Evolutionary conservation across 2,329 filamentous ascomycete species (phyloP).

Genomic region (Nemania bipapillata): DNA sequence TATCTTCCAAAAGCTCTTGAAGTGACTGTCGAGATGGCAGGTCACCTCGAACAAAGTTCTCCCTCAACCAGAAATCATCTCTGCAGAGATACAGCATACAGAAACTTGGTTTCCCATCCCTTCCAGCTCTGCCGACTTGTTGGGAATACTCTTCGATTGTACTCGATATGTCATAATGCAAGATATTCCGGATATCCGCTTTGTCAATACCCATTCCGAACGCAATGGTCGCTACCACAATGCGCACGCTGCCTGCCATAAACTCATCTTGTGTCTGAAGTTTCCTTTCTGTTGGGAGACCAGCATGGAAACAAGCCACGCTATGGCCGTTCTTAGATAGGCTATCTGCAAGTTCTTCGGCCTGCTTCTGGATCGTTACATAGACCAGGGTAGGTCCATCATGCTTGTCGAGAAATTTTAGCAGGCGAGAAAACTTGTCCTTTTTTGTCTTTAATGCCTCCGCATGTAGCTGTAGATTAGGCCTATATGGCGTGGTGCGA

Average conservation of each 20-base stretch:
- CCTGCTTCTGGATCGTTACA: constrained; percentile 67
- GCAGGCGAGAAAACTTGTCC: constrained; percentile 59
- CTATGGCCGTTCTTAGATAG: constrained; percentile 55
- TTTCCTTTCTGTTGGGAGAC: constrained; percentile 60
- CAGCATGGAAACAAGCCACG: constrained; percentile 62
- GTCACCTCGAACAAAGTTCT: constrained; percentile 70
- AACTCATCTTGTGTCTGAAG: constrained; percentile 62
- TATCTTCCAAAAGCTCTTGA: constrained; percentile 59
- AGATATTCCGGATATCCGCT: constrained; percentile 63
- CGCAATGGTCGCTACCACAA: constrained; percentile 66
- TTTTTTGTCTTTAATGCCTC: constrained; percentile 56
- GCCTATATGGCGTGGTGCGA: constrained; percentile 67
- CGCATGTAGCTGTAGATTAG: constrained; percentile 67
- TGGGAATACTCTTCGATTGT: constrained; percentile 68
- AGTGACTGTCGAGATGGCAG: constrained; percentile 65
- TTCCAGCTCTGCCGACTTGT: constrained; percentile 66
- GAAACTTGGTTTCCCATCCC: constrained; percentile 63
- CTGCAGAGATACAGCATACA: constrained; percentile 69
- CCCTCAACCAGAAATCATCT: constrained; percentile 67
- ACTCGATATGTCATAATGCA: constrained; percentile 63
- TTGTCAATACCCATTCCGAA: constrained; percentile 72
- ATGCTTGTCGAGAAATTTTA: constrained; percentile 61
- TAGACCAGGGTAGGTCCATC: constrained; percentile 70
- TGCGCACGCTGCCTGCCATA: constrained; percentile 58
- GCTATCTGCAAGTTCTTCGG: constrained; percentile 57